Evolutionary conservation across 2,329 filamentous ascomycete species (phyloP), one percentile per base, ranked within the genome.

Genomic region (Trichoderma cornu-damae): DNA sequence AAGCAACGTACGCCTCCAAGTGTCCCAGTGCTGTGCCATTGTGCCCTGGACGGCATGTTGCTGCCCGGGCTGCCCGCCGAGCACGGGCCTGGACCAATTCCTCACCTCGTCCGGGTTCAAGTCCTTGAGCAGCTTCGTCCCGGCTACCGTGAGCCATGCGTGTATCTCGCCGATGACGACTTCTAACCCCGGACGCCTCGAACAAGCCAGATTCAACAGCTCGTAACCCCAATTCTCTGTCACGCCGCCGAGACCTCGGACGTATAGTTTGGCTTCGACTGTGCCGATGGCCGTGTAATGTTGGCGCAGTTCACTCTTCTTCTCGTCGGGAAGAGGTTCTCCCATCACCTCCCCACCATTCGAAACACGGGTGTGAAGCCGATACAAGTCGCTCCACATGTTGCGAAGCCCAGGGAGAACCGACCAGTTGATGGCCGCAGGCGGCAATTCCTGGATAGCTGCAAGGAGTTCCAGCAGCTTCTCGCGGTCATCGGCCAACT

Each of bases 281-380:
- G 38, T 37, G 0, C 38, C 50, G 2, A 53, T 35, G 2, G 40
- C 20, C 9, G n/a, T 14, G 26, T 53, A 44, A 12, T 26, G 50
- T 3, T 34, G 38, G 14, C 20, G 50, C 30, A 44, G 16, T 32
- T 43, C 34, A 9, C 14, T 32, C 14, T 44, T 32, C 6, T 22
- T 44, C 6, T 26, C n/a, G 12, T 35, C 30, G 6, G 38, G 30
- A 14, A 35, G 14, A 6, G 50, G 50, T 9, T 43, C 50, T 35
- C 50, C 50, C 28, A 53, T 26, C 26, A 44, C 24, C 40, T 53
- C 38, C 50, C 50, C 44, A n/a, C 38, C 50, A 16, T 52, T 52
- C 4, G n/a, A 6, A 9, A 37, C 49, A 12, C 26, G 49, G 18
- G 30, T 43, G 43, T 52, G 49, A 32, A 42, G 14, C 16, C 49